phyloP scores from a whole-genome alignment of 2,329 filamentous ascomycete species.

The Stemphylium vesicarium region DNA sequence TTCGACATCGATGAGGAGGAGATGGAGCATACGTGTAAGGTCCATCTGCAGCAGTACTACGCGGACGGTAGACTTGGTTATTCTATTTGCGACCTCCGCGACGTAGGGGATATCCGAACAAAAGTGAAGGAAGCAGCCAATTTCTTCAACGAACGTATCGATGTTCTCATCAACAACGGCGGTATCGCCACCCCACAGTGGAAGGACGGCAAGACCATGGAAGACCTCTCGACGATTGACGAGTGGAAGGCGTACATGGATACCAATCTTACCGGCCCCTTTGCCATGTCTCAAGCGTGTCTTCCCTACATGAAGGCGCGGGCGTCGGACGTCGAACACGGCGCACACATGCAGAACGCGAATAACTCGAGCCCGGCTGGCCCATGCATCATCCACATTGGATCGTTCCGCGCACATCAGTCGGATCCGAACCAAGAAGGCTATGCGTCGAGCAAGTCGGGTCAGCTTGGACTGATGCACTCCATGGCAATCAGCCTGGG shows the following conservation, averaged over 20 bases:
- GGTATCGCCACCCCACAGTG: slow-evolving; percentile 50
- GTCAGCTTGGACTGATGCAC: slow-evolving; percentile 59
- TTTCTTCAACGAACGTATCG: slow-evolving; percentile 52
- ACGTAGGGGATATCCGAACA: slow-evolving; percentile 50
- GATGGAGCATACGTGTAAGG: slow-evolving; percentile 47
- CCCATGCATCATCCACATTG: slow-evolving; percentile 56
- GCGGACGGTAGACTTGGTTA: slow-evolving; percentile 43
- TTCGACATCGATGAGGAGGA: slow-evolving; percentile 52
- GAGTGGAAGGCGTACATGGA: slow-evolving; percentile 57
- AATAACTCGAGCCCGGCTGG: slow-evolving; percentile 39
- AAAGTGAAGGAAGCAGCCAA: slow-evolving; percentile 51
- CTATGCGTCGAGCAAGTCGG: slow-evolving; percentile 60
- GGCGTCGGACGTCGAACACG: slow-evolving; percentile 30
- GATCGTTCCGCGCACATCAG: slow-evolving; percentile 55
- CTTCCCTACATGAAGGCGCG: slow-evolving; percentile 55
- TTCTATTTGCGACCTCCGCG: slow-evolving; percentile 54
- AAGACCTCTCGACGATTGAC: slow-evolving; percentile 50
- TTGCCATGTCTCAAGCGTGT: slow-evolving; percentile 56
- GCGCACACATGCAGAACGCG: slow-evolving; percentile 35
- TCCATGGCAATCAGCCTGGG: slow-evolving; percentile 57
- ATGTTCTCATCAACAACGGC: slow-evolving; percentile 50
- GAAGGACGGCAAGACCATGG: slow-evolving; percentile 56
- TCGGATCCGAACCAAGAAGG: slow-evolving; percentile 58
- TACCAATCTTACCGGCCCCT: slow-evolving; percentile 56
- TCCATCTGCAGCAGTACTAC: slow-evolving; percentile 50